phyloP scores from a whole-genome alignment of 345 rosid species.

The Mangifera indica region DNA sequence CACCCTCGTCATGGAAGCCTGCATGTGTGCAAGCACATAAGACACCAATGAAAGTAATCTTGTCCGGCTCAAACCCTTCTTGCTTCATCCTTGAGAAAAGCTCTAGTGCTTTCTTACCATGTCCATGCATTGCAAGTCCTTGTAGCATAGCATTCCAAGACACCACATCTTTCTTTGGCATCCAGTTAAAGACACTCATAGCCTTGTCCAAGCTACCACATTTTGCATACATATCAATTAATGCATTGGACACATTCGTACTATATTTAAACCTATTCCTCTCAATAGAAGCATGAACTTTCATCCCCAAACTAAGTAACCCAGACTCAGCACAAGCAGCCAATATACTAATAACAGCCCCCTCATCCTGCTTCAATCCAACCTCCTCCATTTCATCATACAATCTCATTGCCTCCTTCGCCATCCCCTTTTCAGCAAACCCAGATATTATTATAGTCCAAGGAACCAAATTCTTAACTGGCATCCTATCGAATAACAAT shows the following conservation, averaged over 20 bases:
- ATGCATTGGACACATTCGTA: conserved; percentile 61
- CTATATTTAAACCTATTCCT: conserved; percentile 39
- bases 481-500: conserved; percentile 79
- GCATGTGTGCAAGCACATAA: conserved; percentile 87
- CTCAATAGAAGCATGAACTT: conserved; percentile 51
- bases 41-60: conserved; percentile 61
- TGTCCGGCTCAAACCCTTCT: conserved; percentile 70
- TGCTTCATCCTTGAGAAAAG: conserved; percentile 65
- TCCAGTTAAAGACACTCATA: conserved; percentile 51
- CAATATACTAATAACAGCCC: conserved; percentile 62
- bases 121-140: conserved; percentile 80
- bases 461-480: conserved; percentile 62
- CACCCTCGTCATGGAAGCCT: conserved; percentile 71
- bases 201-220: conserved; percentile 70
- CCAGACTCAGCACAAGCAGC: conserved; percentile 88
- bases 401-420: conserved; percentile 54
- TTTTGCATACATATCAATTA: conserved; percentile 83
- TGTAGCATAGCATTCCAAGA: conserved; percentile 93
- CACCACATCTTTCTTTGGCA: conserved; percentile 55
- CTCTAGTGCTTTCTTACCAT: conserved; percentile 61
- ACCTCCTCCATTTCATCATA: conserved; percentile 56
- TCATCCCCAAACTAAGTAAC: conserved; percentile 66
- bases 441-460: conserved; percentile 90
- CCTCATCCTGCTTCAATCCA: conserved; percentile 59
- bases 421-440: conserved; percentile 68